These are phyloP conservation scores for Emmonsia crescens DNA, from an alignment of 2,329 filamentous ascomycete species.

Conservation along the genomic window DNA sequence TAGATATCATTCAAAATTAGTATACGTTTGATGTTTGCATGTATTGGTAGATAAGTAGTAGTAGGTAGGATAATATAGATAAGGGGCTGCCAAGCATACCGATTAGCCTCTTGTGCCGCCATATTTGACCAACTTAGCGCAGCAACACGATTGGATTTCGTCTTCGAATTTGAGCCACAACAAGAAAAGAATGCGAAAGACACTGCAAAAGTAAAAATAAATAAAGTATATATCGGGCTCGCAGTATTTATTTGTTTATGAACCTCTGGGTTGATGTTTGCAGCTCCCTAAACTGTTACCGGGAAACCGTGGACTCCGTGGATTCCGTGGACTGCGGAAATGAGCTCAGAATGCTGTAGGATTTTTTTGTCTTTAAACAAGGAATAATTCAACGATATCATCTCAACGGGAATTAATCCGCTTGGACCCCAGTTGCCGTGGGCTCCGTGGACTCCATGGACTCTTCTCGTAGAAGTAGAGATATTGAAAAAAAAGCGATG, in stretches of 20 bases:
- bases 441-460: not conserved
- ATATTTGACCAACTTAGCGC: not conserved
- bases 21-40: not conserved
- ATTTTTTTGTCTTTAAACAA: not conserved
- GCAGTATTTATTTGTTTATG: not conserved
- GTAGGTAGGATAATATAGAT: not conserved
- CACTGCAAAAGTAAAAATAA: not conserved
- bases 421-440: not conserved
- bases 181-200: not conserved
- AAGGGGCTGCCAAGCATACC: not conserved
- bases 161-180: not conserved
- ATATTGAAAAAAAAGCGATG: not conserved
- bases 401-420: too few relatives aligned
- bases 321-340: not conserved
- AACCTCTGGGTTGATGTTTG: not conserved
- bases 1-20: not conserved
- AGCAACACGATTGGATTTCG: not conserved
- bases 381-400: not conserved
- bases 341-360: not conserved
- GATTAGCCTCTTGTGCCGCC: not conserved
- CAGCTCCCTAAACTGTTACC: not conserved
- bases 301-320: conserved; percentile 1
- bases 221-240: not conserved
- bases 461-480: not conserved
- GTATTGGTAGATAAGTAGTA: not conserved